Base-by-base conservation (phyloP, 805 yeast species). In the Ogataea kodamae region DNA sequence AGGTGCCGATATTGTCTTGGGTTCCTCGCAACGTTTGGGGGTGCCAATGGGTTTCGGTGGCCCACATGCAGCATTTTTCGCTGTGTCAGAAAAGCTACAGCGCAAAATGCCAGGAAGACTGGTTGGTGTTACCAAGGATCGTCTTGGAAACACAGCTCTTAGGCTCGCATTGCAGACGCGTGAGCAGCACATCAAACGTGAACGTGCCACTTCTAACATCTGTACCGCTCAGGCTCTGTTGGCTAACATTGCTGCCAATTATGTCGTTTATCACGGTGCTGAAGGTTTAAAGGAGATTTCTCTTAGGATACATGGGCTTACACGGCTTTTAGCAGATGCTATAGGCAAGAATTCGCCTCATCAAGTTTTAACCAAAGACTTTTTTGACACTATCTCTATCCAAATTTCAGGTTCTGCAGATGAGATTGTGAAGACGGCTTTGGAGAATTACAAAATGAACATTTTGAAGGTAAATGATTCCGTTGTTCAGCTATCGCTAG, bases 21-120 rank as follows among this genome's bases (percentile, higher is more conserved):
- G 98, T 29, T 77, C 88, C 6, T 74, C 97, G 4, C 98, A 92
- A 69, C 73, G 98, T 60, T 87, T 92, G 50, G 98, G 98, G 53
- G 97, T 90, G 23, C 97, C 98, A 35, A 75, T 90, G 67, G 98
- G 97, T 5, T 92, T 78, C 57, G 98, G 98, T 54, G 98, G 98
- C 13, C 98, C 98, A 3, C 98, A 92, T 60, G 97, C 98, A 28
- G 98, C 96, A 1, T 92, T 86, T 64, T 89, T 92, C 50, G 86
- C 97, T 6, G 95, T 90, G 24, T 71, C 76, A n/a, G 76, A 78
- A 40, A 72, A 77, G 36, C 70, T 82, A 49, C 85, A 86, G 55
- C 77, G 98, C 57, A 92, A 89, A 62, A 87, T 92, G 59, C 98
- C 98, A 2, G 98, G 98, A 26, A 76, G 98, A 65, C 74, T 92